These are phyloP conservation scores for Phyllosticta citriasiana DNA, from an alignment of 2,329 filamentous ascomycete species.

Conservation along the genomic window DNA sequence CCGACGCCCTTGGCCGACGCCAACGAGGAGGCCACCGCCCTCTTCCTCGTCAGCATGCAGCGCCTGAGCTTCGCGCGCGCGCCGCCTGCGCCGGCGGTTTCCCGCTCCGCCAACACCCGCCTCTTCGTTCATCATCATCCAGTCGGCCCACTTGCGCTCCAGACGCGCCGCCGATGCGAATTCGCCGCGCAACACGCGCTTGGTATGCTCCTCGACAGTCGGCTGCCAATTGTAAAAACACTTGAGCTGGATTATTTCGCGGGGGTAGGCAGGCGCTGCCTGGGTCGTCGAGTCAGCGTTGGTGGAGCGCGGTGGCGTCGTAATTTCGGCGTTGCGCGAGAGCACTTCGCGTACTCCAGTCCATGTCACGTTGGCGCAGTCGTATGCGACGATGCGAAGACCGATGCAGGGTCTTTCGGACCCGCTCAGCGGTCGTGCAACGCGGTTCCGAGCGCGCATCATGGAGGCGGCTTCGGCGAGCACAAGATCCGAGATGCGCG, in stretches of 20 bases:
- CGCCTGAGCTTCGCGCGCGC: constrained; percentile 72
- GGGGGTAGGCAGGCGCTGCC: constrained; percentile 49
- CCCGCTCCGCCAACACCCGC: constrained; percentile 58
- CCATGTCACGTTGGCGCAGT: constrained; percentile 90
- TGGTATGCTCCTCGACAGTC: constrained; percentile 88
- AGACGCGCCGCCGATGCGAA: constrained; percentile 64
- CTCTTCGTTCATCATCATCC: constrained; percentile 87
- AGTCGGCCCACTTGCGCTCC: constrained; percentile 85
- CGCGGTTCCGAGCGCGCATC: constrained; percentile 55
- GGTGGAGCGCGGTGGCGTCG: constrained; percentile 32
- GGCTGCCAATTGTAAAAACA: constrained; percentile 95
- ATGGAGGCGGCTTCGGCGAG: constrained; percentile 77
- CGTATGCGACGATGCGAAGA: constrained; percentile 72
- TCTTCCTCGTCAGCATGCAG: constrained; percentile 75
- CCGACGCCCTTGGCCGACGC: constrained; percentile 32
- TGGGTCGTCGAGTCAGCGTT: constrained; percentile 19
- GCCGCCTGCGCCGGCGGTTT: constrained; percentile 58
- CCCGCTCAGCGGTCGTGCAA: constrained; percentile 21
- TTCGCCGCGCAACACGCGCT: constrained; percentile 71
- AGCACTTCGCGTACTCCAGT: constrained; percentile 80
- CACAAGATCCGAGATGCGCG: constrained; percentile 74
- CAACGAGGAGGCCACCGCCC: constrained; percentile 35
- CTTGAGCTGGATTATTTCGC: constrained; percentile 75
- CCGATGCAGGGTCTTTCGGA: constrained; percentile 40
- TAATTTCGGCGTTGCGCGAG: constrained; percentile 70